Percentiles rank a stretch among this genome's conserved stretches.
Conservation (phyloP, 768 basidiomycete genomes). For the Rhizopogon vinicolor region DNA sequence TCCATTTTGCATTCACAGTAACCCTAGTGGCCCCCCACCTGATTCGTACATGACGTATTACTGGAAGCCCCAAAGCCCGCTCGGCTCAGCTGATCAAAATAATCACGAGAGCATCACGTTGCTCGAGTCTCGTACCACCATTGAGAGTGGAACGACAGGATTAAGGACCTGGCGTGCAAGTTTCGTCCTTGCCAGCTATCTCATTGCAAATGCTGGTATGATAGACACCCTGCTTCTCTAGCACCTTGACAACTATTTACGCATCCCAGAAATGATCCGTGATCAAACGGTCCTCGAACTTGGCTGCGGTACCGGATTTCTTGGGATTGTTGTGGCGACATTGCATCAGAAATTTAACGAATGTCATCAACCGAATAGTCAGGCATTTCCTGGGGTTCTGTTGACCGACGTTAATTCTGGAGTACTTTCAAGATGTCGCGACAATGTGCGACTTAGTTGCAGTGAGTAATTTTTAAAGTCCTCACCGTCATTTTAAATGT, state of each 20-base stretch:
- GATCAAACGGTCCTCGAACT: conserved; percentile 59
- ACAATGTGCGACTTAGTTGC: conserved; percentile 59
- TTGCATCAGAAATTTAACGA: conserved; percentile 39
- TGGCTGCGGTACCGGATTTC: conserved; percentile 73
- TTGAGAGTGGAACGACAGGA: conserved; percentile 77
- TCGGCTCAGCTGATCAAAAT: not conserved
- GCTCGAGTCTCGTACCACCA: conserved; percentile 66
- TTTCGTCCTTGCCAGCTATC: conserved; percentile 56
- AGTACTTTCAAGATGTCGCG: conserved; percentile 56
- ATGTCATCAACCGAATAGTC: not conserved
- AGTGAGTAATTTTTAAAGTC: conserved; percentile 42
- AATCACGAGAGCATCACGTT: conserved; percentile 48
- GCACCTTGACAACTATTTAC: not conserved
- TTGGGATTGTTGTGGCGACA: conserved; percentile 57
- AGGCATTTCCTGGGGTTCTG: conserved; percentile 27
- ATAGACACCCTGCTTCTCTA: not conserved
- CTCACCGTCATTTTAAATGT: not conserved
- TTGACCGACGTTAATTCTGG: conserved; percentile 64
- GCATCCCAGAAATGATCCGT: conserved; percentile 34
- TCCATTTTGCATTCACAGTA: conserved; percentile 4
- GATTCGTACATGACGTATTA: conserved; percentile 64
- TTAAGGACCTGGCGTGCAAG: conserved; percentile 78
- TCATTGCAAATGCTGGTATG: conserved; percentile 54
- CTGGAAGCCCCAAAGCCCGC: conserved; percentile 34
- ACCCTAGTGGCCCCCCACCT: conserved; percentile 22